Conservation (phyloP, 2,329 filamentous ascomycete species). For the Fusarium tricinctum region DNA sequence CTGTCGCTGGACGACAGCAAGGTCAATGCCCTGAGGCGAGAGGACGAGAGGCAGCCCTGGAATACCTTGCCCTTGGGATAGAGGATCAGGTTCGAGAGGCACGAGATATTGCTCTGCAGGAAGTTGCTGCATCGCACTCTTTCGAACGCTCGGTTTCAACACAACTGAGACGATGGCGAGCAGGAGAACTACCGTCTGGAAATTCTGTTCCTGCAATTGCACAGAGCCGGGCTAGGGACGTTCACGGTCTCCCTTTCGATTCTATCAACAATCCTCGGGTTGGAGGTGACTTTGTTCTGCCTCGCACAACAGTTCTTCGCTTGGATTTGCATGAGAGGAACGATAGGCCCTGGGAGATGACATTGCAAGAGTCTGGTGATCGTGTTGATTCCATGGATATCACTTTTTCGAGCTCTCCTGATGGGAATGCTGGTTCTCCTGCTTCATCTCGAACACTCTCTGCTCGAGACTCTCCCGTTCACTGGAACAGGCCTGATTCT, state of each 20-base stretch:
- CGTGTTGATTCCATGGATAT: background rate
- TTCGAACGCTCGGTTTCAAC: background rate
- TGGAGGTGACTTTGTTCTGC: background rate
- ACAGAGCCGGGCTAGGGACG: background rate
- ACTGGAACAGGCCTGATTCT: background rate
- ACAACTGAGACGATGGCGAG: background rate
- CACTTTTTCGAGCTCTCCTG: background rate
- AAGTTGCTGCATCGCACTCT: background rate
- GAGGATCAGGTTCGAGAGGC: background rate
- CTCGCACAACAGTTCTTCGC: background rate
- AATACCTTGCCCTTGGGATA: background rate
- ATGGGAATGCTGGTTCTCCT: background rate
- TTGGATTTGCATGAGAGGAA: background rate
- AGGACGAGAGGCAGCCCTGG: background rate
- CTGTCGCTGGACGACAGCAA: constrained; percentile 3
- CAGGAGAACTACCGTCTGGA: background rate
- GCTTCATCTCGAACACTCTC: background rate
- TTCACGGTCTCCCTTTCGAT: constrained; percentile 6
- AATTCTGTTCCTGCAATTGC: background rate
- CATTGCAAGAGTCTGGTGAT: background rate
- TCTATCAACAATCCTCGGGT: background rate
- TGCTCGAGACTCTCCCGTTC: background rate
- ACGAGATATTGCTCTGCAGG: constrained; percentile 6
- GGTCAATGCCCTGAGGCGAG: constrained; percentile 9
- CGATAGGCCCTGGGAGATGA: background rate